Percentiles rank a stretch among this genome's conserved stretches.
Conservation (phyloP, 768 basidiomycete genomes). For the Suillus clintonianus region DNA sequence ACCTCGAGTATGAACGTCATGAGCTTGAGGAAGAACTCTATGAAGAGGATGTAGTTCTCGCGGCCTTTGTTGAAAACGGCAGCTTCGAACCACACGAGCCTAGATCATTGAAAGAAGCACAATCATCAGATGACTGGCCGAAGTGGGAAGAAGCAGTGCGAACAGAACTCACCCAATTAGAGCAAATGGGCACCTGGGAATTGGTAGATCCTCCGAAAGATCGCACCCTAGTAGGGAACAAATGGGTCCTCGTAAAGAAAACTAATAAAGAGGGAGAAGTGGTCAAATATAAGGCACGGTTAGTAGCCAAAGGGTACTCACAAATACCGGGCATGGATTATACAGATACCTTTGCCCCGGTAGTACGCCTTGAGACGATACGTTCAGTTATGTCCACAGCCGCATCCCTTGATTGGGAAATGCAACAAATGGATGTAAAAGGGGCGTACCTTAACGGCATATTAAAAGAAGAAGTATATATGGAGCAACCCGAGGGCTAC, state of each 20-base stretch:
- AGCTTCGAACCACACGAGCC: neutral
- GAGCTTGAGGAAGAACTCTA: neutral
- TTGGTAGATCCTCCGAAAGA: conserved; percentile 23
- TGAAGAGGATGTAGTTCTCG: neutral
- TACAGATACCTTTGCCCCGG: conserved; percentile 34
- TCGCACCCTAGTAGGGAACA: conserved; percentile 25
- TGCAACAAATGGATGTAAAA: conserved; percentile 31
- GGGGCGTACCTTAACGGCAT: conserved; percentile 31
- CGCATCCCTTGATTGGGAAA: conserved; percentile 19
- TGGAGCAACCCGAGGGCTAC: conserved; percentile 30
- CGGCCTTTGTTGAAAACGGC: neutral
- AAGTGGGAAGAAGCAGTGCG: conserved; percentile 7
- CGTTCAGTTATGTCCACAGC: conserved; percentile 24
- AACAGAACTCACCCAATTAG: conserved; percentile 1
- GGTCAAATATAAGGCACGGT: conserved; percentile 31
- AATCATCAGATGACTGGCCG: neutral
- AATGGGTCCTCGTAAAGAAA: conserved; percentile 28
- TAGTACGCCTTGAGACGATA: conserved; percentile 25
- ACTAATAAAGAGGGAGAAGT: conserved; percentile 4
- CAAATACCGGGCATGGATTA: conserved; percentile 40
- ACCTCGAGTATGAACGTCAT: neutral
- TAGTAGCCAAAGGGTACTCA: conserved; percentile 42
- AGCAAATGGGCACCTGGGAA: conserved; percentile 18
- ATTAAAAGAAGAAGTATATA: conserved; percentile 35
- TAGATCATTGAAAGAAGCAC: neutral